Percentiles rank a stretch among this genome's conserved stretches.
Conservation (phyloP, 208 protist genomes). For the Trypanosoma melophagium region DNA sequence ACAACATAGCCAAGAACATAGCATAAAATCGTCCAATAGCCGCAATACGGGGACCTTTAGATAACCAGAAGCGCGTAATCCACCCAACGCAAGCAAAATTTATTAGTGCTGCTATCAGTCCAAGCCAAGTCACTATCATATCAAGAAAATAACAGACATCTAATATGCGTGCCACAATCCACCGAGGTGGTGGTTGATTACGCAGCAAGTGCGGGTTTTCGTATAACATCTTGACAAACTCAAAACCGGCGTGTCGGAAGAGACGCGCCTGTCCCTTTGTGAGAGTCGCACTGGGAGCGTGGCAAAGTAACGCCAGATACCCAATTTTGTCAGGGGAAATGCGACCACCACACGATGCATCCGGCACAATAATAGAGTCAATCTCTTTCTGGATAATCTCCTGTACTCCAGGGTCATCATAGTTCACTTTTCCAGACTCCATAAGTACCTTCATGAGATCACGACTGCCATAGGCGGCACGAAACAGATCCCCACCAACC, state of each 20-base stretch:
- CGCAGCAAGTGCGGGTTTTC: constrained; percentile 69
- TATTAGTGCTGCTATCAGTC: constrained; percentile 45
- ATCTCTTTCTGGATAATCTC: constrained; percentile 72
- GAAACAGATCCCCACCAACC: constrained; percentile 61
- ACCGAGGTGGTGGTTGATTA: constrained; percentile 31
- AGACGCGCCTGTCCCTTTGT: constrained; percentile 65
- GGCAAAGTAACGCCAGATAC: constrained; percentile 67
- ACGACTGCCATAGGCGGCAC: constrained; percentile 48
- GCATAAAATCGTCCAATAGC: constrained; percentile 77
- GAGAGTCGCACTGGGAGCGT: constrained; percentile 53
- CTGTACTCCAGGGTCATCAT: constrained; percentile 58
- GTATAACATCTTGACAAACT: constrained; percentile 73
- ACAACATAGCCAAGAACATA: constrained; percentile 76
- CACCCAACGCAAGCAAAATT: constrained; percentile 53
- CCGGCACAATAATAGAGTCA: constrained; percentile 44
- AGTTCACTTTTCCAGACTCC: constrained; percentile 57
- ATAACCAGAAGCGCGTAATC: constrained; percentile 61
- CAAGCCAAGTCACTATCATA: constrained; percentile 52
- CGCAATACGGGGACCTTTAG: constrained; percentile 31
- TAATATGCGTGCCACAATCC: constrained; percentile 24
- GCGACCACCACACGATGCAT: constrained; percentile 41
- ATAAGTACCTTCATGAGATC: constrained; percentile 64
- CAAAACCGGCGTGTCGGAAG: constrained; percentile 76
- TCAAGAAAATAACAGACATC: constrained; percentile 37
- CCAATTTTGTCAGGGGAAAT: constrained; percentile 49